Base-by-base conservation (phyloP, 345 rosid species). In the Capsella bursapastoris region DNA sequence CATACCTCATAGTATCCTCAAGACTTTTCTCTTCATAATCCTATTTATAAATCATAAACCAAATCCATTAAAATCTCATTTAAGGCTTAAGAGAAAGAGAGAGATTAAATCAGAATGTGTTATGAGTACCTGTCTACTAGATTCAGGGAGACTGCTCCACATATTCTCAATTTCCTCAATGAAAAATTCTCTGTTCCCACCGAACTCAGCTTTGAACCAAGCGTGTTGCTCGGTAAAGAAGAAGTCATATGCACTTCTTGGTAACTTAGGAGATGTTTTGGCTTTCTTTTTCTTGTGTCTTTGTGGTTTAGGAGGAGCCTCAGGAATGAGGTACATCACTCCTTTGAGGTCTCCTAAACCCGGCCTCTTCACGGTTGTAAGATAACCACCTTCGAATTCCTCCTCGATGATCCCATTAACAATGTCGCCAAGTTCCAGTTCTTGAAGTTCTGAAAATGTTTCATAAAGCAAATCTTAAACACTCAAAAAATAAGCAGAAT, bases 381-480 rank as follows among this genome's bases (percentile, higher is more conserved):
- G 78, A 78, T 89, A 90, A 38, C 92, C 98, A 27, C 66, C 52
- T 35, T 88, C 89, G 32, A 92, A 90, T 69, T 88, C 88, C 44
- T 84, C 96, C 79, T 88, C 91, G 51, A 92, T 88, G n/a, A 51
- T 62, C 77, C 96, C 96, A 15, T 65, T 58, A 64, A 92, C 86
- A 9, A 78, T 61, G 82, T 64, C 70, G 41, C 92, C 96, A 72
- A 64, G 66, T 59, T 69, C 72, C 87, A 85, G 75, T 41, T 22
- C 58, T 13, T 47, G 66, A 48, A n/a, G 4, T 14, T 83, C 81
- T 5, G 64, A 16, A 29, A 22, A 22, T n/a, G 10, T 72, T 40
- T 72, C 63, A 61, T 3, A 49, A 61, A 2, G 41, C 41, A 49
- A 28, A 38, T 6, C 10, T 11, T 32, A 38, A 60, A 22, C 16